These are phyloP conservation scores for Neonectria sp. DNA, from an alignment of 2,329 filamentous ascomycete species.

Conservation along the genomic window DNA sequence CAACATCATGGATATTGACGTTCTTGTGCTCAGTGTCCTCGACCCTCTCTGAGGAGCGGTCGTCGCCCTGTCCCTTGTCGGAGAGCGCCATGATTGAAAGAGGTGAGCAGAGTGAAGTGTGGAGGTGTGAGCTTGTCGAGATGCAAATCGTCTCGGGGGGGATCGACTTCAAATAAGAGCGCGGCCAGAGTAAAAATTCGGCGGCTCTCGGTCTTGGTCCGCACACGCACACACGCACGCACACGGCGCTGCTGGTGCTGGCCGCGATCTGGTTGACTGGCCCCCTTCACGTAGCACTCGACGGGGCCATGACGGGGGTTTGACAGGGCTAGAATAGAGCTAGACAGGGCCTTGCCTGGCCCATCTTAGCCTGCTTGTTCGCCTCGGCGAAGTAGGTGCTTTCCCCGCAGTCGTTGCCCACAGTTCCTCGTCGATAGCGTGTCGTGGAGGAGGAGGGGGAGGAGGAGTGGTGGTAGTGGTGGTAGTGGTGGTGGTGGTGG, in stretches of 20 bases:
- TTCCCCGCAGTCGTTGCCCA: conserved; percentile 20
- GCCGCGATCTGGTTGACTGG: conserved; percentile 12
- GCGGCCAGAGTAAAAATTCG: conserved; percentile 27
- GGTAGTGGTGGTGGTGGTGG: not conserved
- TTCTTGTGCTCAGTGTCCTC: conserved; percentile 32
- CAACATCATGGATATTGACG: conserved; percentile 37
- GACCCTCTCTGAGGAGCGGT: conserved; percentile 39
- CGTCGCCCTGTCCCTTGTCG: conserved; percentile 42
- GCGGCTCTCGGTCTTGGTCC: conserved; percentile 43
- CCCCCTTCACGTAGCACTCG: conserved; percentile 40
- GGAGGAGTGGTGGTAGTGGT: not conserved
- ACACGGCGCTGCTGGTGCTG: conserved; percentile 25
- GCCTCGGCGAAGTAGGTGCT: conserved; percentile 25
- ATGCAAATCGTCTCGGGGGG: conserved; percentile 29
- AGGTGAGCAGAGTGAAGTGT: conserved; percentile 2
- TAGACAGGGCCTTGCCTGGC: not conserved
- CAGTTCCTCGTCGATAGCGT: not conserved
- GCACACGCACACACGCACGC: conserved; percentile 25
- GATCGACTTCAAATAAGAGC: conserved; percentile 39
- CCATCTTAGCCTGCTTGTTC: conserved; percentile 1
- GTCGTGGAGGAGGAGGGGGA: not conserved
- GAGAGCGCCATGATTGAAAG: conserved; percentile 36
- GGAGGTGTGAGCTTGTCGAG: conserved; percentile 20
- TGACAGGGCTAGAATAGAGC: not conserved
- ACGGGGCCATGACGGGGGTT: conserved; percentile 1